Evolutionary conservation across 257 asterid genomes (phyloP), one percentile per base, ranked within the genome.

Genomic region (Solanum okadae): DNA sequence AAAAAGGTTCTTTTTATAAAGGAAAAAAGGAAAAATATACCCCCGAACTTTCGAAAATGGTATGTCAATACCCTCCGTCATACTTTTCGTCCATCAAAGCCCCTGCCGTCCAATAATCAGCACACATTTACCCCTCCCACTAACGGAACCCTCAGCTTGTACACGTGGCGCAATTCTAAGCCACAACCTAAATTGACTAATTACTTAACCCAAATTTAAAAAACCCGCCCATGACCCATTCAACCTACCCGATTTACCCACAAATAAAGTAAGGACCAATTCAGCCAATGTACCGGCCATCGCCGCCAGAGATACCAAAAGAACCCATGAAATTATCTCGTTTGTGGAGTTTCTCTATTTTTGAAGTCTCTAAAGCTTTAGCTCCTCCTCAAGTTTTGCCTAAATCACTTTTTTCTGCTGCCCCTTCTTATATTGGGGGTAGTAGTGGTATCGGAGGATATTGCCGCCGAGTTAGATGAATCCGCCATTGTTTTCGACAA

Each of bases 281-380:
- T 14, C 93, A 91, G 73, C 89, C 94, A 63, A 87, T 91, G 56
- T 95, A 89, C 92, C 82, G 93, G 89, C 98, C 98, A 5, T 95
- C 97, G 33, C 98, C 99, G 2, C 96, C 98, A 29, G 97, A 95
- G 72, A 94, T 98, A 12, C 98, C 98, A 4, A 90, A 89, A 42
- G 99, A 97, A 93, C 98, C 99, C 4, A 97, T 97, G 99, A 99
- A 97, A 93, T 97, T 97, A 0, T 94, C 99, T 10, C 98, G 98
- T 27, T 96, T 98, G 15, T 97, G 99, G 98, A 97, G 98, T 75
- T 46, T 92, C 3, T 95, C 99, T 5, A 95, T 99, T 68, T 90
- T 89, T 27, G 96, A 97, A 90, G 93, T 94, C 77, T 97, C 99
- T 10, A 95, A 94, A 92, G 92, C 94, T 40, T 38, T 95, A 23